Evolutionary conservation across 2,329 filamentous ascomycete species (phyloP).

Genomic region (Bipolaris gigantea): DNA sequence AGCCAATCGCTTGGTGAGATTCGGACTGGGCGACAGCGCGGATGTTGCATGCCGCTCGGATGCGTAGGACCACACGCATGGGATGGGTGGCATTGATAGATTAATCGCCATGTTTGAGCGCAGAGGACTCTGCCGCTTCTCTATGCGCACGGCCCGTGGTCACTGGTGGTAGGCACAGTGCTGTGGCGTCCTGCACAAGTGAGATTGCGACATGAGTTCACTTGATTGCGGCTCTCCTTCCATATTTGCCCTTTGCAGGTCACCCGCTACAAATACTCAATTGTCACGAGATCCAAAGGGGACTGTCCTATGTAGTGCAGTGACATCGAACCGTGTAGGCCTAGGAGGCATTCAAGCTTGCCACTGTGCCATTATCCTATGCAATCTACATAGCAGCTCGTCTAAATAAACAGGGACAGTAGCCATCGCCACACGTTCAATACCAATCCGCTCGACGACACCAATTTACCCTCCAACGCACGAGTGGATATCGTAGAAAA

Average conservation of each 20-base stretch:
- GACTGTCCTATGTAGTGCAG: neutral
- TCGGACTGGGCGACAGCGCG: conserved; percentile 2
- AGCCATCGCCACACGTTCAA: conserved; percentile 3
- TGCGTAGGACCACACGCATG: conserved; percentile 3
- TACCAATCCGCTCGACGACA: neutral
- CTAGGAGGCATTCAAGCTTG: neutral
- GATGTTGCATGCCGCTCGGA: conserved; percentile 1
- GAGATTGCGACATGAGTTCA: neutral
- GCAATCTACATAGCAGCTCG: conserved; percentile 1
- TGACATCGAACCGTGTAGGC: neutral
- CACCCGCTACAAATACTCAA: neutral
- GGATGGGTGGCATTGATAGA: neutral
- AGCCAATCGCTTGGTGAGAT: conserved; percentile 3
- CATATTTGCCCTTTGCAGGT: neutral
- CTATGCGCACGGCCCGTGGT: neutral
- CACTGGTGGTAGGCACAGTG: neutral
- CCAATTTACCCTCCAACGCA: conserved; percentile 2
- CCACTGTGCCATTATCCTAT: neutral
- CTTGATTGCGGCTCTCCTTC: neutral
- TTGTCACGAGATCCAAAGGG: neutral
- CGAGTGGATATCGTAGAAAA: conserved; percentile 14
- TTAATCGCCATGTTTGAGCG: neutral
- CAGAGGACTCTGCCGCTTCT: neutral
- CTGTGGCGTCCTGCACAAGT: neutral
- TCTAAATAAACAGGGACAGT: neutral